Evolutionary conservation across 2,329 filamentous ascomycete species (phyloP).

Genomic region (Gyromitra esculenta): DNA sequence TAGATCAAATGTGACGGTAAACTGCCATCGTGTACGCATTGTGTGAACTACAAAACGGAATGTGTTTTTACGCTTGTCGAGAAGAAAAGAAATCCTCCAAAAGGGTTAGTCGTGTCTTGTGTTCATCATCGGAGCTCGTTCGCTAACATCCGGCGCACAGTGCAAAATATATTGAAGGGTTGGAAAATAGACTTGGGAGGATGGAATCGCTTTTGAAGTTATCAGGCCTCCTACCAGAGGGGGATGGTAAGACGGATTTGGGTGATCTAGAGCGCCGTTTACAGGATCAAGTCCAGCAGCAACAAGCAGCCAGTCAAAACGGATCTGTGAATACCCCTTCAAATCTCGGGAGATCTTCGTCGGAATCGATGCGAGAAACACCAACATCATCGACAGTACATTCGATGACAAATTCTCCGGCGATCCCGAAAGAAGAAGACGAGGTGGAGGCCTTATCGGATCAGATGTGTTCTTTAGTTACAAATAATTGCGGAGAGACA

Average conservation of each 20-base stretch:
- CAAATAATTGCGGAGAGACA: constrained; percentile 92
- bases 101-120: constrained; percentile 73
- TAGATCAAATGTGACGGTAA: constrained; percentile 99
- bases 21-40: constrained; percentile 92
- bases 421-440: constrained; percentile 66
- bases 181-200: constrained; percentile 92
- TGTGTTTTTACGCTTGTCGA: constrained; percentile 98
- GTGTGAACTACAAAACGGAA: constrained; percentile 96
- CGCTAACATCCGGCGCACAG: constrained; percentile 63
- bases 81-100: constrained; percentile 97
- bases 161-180: constrained; percentile 95
- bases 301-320: constrained; percentile 64
- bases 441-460: constrained; percentile 91
- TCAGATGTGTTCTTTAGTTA: constrained; percentile 98
- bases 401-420: constrained; percentile 68
- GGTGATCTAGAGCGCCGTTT: constrained; percentile 82
- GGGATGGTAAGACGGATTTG: constrained; percentile 84
- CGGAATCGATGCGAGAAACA: constrained; percentile 58
- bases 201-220: constrained; percentile 93
- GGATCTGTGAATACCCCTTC: constrained; percentile 58
- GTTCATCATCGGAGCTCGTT: constrained; percentile 19
- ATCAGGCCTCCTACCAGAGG: constrained; percentile 84
- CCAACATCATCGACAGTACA: constrained; percentile 64
- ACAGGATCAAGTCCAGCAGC: constrained; percentile 53
- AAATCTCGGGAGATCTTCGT: constrained; percentile 60